Conservation (phyloP, 1,284 basidiomycete genomes). For the Pseudozyma hubeiensis region DNA sequence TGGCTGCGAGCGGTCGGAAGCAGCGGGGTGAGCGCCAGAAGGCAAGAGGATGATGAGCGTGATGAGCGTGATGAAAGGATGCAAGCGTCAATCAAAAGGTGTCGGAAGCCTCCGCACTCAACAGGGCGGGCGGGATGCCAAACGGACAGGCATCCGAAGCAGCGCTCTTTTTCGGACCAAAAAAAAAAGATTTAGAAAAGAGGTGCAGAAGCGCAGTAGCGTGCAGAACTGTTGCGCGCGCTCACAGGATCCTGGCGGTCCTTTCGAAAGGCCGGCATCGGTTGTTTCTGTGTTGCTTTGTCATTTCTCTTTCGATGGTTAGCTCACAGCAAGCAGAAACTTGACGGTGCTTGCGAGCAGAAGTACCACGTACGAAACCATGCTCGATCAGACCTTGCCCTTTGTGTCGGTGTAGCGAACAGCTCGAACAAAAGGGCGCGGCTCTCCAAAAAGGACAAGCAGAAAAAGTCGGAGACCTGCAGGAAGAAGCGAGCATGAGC, state of each 20-base stretch:
- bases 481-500: conserved; percentile 1
- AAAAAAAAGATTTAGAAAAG: not conserved
- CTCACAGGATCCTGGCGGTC: conserved; percentile 2
- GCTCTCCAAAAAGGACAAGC: too few relatives aligned
- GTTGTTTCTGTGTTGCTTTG: not conserved
- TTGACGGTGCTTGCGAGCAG: too few relatives aligned
- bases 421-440: too few relatives aligned
- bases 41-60: conserved; percentile 7
- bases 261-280: not conserved
- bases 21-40: not conserved
- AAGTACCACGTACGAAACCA: too few relatives aligned
- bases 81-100: not conserved
- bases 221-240: conserved; percentile 2
- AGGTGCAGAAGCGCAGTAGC: not conserved
- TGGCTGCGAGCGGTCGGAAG: not conserved
- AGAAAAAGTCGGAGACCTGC: too few relatives aligned
- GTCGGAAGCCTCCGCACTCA: conserved; percentile 17
- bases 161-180: not conserved
- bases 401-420: too few relatives aligned
- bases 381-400: too few relatives aligned
- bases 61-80: not conserved
- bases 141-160: not conserved
- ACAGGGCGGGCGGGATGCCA: too few relatives aligned
- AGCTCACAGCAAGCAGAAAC: too few relatives aligned
- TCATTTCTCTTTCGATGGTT: not conserved